phyloP scores from a whole-genome alignment of 228 moss, liverwort and hornwort species.

The Sphagnum magellanicum region DNA sequence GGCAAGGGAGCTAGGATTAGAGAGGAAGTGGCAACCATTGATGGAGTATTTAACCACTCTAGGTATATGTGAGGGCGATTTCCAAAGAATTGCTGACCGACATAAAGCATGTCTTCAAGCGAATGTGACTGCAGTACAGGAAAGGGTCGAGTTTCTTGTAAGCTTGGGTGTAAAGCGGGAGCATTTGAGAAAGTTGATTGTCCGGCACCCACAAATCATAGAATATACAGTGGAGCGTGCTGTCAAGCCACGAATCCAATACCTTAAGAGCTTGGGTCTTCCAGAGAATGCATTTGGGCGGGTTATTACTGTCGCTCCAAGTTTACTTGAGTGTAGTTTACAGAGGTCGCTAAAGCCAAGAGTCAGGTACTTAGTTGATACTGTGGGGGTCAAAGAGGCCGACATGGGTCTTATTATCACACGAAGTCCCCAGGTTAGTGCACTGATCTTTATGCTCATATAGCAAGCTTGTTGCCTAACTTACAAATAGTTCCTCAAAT shows the following conservation, averaged over 20 bases:
- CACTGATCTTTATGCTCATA: neutral
- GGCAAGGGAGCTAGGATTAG: conserved; percentile 31
- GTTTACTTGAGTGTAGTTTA: conserved; percentile 58
- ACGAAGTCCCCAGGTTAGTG: conserved; percentile 53
- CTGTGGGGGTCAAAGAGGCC: conserved; percentile 46
- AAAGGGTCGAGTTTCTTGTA: conserved; percentile 55
- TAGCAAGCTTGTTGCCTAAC: too few species aligned
- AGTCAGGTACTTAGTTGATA: conserved; percentile 37
- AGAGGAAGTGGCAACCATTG: conserved; percentile 46
- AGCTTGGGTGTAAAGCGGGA: conserved; percentile 44
- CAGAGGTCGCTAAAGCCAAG: conserved; percentile 58
- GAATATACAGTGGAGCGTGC: conserved; percentile 66
- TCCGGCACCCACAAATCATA: conserved; percentile 61
- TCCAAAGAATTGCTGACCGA: conserved; percentile 43
- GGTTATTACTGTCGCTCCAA: conserved; percentile 52
- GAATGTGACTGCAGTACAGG: conserved; percentile 48
- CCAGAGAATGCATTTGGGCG: conserved; percentile 52
- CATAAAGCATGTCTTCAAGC: conserved; percentile 61
- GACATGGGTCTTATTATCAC: conserved; percentile 59
- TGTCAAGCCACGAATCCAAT: conserved; percentile 51
- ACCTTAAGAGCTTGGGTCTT: conserved; percentile 59
- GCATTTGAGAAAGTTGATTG: conserved; percentile 56
- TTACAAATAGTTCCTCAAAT: too few species aligned
- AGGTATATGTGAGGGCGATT: conserved; percentile 48
- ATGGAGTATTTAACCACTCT: conserved; percentile 41